phyloP scores from a whole-genome alignment of 2,329 filamentous ascomycete species.

The Penicillium italicum region DNA sequence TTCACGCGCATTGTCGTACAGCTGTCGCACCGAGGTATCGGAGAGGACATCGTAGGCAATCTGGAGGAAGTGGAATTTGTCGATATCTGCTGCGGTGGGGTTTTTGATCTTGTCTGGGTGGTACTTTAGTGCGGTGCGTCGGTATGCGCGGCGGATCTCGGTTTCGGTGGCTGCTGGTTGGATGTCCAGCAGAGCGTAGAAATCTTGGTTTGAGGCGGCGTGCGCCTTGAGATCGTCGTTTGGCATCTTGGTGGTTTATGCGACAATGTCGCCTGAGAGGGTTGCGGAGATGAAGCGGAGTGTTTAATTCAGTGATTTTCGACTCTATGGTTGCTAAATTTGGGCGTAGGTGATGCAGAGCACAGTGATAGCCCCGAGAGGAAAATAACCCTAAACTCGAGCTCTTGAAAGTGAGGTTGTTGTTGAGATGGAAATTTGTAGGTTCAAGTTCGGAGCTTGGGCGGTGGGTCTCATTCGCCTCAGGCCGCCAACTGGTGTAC shows the following conservation, averaged over 20 bases:
- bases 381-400: not conserved
- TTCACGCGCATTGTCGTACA: conserved; percentile 74
- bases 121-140: conserved; percentile 80
- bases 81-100: conserved; percentile 63
- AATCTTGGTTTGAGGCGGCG: conserved; percentile 63
- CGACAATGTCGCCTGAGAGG: conserved; percentile 45
- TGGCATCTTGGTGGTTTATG: conserved; percentile 41
- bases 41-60: conserved; percentile 81
- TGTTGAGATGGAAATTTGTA: conserved; percentile 5
- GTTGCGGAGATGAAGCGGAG: conserved; percentile 14
- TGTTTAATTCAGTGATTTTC: not conserved
- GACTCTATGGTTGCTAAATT: not conserved
- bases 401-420: not conserved
- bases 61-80: conserved; percentile 80
- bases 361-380: not conserved
- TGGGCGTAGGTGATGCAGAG: not conserved
- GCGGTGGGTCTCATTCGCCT: conserved; percentile 4
- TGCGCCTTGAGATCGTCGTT: conserved; percentile 53
- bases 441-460: conserved; percentile 4
- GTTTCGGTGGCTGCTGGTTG: conserved; percentile 61
- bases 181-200: conserved; percentile 72
- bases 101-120: conserved; percentile 87
- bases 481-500: conserved; percentile 2
- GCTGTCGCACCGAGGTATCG: conserved; percentile 64
- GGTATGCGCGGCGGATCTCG: conserved; percentile 81